phyloP scores from a whole-genome alignment of 2,329 filamentous ascomycete species.

The Lachnellula cervina region DNA sequence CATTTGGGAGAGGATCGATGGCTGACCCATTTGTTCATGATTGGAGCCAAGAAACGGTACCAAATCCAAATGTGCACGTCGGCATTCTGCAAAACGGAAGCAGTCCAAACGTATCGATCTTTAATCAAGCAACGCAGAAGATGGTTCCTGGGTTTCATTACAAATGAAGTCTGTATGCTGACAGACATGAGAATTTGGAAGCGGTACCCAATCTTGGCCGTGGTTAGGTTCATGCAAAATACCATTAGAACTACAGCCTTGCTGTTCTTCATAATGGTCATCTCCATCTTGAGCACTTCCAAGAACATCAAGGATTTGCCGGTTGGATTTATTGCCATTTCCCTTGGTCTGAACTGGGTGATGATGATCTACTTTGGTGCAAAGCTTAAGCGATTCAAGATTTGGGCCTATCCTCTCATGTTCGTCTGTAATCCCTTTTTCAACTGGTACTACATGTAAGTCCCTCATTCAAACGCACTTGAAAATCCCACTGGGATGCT shows the following conservation, averaged over 20 bases:
- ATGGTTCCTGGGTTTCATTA: conserved; percentile 97
- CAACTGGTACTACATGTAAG: conserved; percentile 90
- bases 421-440: conserved; percentile 93
- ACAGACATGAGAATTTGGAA: conserved; percentile 90
- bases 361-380: conserved; percentile 95
- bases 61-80: conserved; percentile 98
- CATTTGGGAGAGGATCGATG: conserved; percentile 94
- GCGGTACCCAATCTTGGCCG: conserved; percentile 78
- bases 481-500: neutral
- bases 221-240: conserved; percentile 91
- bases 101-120: conserved; percentile 80
- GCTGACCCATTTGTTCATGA: conserved; percentile 99
- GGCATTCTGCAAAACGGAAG: conserved; percentile 97
- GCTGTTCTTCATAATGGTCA: conserved; percentile 88
- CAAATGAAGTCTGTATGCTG: conserved; percentile 97
- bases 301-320: conserved; percentile 75
- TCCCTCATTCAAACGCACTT: neutral
- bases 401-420: conserved; percentile 93
- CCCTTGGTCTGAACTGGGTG: conserved; percentile 86
- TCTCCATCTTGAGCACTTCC: conserved; percentile 80
- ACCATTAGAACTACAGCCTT: conserved; percentile 92
- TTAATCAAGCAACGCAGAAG: conserved; percentile 90
- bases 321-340: conserved; percentile 89
- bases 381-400: conserved; percentile 83
- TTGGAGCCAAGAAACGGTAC: conserved; percentile 85